Evolutionary conservation across 2,329 filamentous ascomycete species (phyloP).

Genomic region (Seiridium unicorne): DNA sequence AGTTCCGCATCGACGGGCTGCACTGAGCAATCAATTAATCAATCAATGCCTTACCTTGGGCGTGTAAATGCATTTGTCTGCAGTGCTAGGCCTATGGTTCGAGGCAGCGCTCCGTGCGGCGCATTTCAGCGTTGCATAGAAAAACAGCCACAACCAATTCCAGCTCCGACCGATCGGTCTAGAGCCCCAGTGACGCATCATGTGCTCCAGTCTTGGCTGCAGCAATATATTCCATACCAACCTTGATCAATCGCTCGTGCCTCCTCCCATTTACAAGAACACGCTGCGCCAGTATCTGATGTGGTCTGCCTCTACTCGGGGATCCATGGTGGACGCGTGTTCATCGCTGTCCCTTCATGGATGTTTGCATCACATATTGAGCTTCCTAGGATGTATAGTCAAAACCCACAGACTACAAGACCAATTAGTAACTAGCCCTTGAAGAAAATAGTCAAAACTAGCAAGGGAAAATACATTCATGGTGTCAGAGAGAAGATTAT

Average conservation of each 20-base stretch:
- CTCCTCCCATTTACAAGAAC: neutral
- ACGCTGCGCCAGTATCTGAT: neutral
- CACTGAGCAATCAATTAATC: neutral
- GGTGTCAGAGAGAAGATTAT: constrained; percentile 58
- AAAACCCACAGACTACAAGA: too few relatives aligned
- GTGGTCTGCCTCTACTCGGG: too few relatives aligned
- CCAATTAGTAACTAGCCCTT: too few relatives aligned
- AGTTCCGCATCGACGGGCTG: neutral
- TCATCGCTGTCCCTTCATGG: neutral
- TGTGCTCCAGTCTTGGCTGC: constrained; percentile 1
- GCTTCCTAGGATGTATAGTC: too few relatives aligned
- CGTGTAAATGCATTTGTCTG: neutral
- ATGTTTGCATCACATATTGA: too few relatives aligned
- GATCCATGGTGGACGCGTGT: too few relatives aligned
- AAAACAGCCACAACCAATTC: neutral
- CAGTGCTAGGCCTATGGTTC: neutral
- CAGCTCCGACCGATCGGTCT: neutral
- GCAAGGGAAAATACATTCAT: neutral
- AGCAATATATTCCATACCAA: neutral
- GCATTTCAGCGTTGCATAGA: neutral
- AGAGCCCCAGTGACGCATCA: neutral
- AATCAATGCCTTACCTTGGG: neutral
- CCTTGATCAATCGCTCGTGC: neutral
- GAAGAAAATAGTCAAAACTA: too few relatives aligned
- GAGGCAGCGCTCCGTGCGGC: neutral